A percentile compares a stretch with the other conserved stretches of the same genome.
Evolutionary conservation across 1,284 basidiomycete genomes (phyloP).

Genomic region (Cystobasidium slooffiae): DNA sequence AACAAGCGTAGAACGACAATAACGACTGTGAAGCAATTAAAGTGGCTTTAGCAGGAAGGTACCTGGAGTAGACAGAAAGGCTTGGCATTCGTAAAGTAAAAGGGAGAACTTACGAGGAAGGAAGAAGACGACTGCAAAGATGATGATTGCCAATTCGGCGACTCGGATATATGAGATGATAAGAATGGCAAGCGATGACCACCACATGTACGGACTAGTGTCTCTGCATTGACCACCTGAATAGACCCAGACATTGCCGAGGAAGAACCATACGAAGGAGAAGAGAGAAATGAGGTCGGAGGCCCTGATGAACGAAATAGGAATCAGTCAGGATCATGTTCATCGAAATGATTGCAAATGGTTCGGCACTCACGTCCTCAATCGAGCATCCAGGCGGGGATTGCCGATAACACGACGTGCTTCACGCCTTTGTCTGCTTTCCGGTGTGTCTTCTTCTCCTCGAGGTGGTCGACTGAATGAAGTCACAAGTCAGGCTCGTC

Average conservation of each 20-base stretch:
- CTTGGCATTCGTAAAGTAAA: background rate
- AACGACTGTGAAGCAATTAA: background rate
- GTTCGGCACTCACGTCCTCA: conserved; percentile 27
- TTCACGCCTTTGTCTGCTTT: conserved; percentile 43
- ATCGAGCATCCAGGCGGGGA: conserved; percentile 42
- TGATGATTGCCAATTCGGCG: conserved; percentile 48
- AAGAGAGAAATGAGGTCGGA: conserved; percentile 45
- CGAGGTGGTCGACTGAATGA: conserved; percentile 25
- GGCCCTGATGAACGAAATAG: background rate
- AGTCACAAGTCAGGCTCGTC: background rate
- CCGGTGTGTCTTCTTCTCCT: conserved; percentile 40
- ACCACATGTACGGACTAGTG: conserved; percentile 47
- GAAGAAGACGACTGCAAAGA: conserved; percentile 50
- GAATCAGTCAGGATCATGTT: background rate
- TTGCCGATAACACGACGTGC: conserved; percentile 45
- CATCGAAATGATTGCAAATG: background rate
- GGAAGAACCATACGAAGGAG: conserved; percentile 47
- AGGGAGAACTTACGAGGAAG: conserved; percentile 47
- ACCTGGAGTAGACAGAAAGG: background rate
- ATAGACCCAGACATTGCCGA: conserved; percentile 50
- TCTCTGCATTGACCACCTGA: conserved; percentile 36
- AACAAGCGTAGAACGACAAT: conserved; percentile 44
- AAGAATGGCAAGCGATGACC: conserved; percentile 45
- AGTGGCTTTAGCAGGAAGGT: background rate
- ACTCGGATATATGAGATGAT: conserved; percentile 48